Conservation (phyloP, 139 green algal species). For the Coelastrella sp. region DNA sequence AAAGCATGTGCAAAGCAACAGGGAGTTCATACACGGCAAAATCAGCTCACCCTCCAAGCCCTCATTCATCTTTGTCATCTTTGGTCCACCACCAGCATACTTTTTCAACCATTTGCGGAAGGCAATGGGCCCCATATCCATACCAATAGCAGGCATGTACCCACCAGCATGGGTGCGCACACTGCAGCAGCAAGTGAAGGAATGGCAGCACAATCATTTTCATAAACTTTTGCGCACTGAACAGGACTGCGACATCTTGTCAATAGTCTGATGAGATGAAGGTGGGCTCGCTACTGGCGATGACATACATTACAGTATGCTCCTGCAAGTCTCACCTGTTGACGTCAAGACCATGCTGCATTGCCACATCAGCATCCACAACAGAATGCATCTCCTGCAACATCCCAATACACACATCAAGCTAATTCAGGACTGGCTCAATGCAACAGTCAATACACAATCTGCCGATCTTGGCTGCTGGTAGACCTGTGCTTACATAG, state of each 20-base stretch:
- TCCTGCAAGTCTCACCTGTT: conserved; percentile 18
- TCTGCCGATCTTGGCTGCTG: too few species aligned
- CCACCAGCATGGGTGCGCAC: neutral
- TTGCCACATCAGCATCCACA: conserved; percentile 39
- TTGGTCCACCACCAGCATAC: conserved; percentile 12
- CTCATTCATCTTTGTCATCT: neutral
- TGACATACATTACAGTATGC: neutral
- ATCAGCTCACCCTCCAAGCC: neutral
- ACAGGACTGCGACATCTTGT: neutral
- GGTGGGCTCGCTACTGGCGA: neutral
- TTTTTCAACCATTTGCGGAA: conserved; percentile 30
- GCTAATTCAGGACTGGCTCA: too few species aligned
- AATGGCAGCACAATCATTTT: too few species aligned
- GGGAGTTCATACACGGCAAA: neutral
- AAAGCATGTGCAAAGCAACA: neutral
- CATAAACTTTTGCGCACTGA: too few species aligned
- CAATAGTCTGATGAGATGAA: neutral
- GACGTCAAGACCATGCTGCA: conserved; percentile 24
- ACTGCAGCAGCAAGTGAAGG: neutral
- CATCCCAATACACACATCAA: too few species aligned
- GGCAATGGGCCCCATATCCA: conserved; percentile 24
- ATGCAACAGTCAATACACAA: too few species aligned
- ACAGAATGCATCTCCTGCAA: conserved; percentile 14
- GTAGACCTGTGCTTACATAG: too few species aligned
- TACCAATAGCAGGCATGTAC: conserved; percentile 16